phyloP scores from a whole-genome alignment of 75 land plant species.

The Isoetes taiwanensis region DNA sequence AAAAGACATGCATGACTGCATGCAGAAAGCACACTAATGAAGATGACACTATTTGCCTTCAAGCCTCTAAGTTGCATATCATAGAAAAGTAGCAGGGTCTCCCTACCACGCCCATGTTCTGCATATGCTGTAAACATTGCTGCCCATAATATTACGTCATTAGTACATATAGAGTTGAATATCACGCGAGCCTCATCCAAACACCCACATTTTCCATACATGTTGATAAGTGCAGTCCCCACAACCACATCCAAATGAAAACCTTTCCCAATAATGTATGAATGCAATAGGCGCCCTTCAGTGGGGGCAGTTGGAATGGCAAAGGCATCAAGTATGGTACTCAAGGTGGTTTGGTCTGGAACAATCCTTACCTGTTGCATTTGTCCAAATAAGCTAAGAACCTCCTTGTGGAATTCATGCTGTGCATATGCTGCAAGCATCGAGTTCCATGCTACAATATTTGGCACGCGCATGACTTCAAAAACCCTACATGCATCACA shows the following conservation, averaged over 20 bases:
- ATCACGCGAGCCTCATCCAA: slow-evolving; percentile 17
- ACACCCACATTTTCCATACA: slow-evolving; percentile 32
- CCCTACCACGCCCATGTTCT: slow-evolving; percentile 10
- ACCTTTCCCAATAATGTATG: slow-evolving; percentile 22
- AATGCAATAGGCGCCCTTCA: slow-evolving; percentile 28
- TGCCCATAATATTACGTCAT: slow-evolving; percentile 28
- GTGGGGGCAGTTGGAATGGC: slow-evolving; percentile 10
- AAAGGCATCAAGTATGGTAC: slow-evolving; percentile 26
- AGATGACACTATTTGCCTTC: slow-evolving; percentile 21
- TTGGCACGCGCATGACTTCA: slow-evolving; percentile 20
- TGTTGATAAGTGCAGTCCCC: slow-evolving; percentile 25
- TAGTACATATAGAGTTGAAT: slow-evolving; percentile 23
- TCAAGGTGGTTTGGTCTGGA: slow-evolving; percentile 18
- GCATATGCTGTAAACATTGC: slow-evolving; percentile 27
- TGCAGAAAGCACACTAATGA: slow-evolving; percentile 9
- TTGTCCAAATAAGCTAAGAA: slow-evolving; percentile 13
- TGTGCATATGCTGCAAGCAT: slow-evolving; percentile 30
- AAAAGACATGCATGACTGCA: slow-evolving; percentile 4
- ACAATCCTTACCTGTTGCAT: slow-evolving; percentile 17
- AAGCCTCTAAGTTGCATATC: slow-evolving; percentile 19
- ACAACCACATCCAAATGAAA: slow-evolving; percentile 19
- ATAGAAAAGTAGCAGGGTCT: slow-evolving; percentile 13
- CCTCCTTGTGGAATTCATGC: slow-evolving; percentile 11
- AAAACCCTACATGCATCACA: slow-evolving; percentile 21
- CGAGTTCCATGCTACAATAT: slow-evolving; percentile 28